Evolutionary conservation across 495 filamentous ascomycete species (phyloP).

Genomic region (Aspergillus saccharolyticus): DNA sequence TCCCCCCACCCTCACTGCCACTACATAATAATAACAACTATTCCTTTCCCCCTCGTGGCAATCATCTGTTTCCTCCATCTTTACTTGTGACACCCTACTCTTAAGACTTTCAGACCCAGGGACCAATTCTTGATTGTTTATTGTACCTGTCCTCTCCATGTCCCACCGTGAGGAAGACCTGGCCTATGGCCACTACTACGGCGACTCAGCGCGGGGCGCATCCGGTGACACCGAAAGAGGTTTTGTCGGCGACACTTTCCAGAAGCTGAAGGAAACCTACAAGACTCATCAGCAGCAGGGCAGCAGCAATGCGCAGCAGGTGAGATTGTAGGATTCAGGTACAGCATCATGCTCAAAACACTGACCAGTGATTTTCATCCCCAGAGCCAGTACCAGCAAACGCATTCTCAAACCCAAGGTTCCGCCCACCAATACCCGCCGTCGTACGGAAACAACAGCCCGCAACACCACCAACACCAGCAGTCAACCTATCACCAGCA

Average conservation of each 20-base stretch:
- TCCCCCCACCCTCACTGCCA: background rate
- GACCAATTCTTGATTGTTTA: background rate
- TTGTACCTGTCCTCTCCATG: constrained; percentile 23
- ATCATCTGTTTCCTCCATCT: constrained; percentile 6
- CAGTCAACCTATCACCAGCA: background rate
- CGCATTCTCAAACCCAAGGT: constrained; percentile 20
- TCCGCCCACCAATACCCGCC: constrained; percentile 7
- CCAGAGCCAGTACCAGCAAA: constrained; percentile 15
- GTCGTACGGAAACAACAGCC: constrained; percentile 10
- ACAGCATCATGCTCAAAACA: background rate
- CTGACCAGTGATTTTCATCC: background rate
- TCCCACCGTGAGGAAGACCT: constrained; percentile 45
- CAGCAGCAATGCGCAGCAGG: constrained; percentile 8
- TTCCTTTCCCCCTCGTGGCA: constrained; percentile 9
- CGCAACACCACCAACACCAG: constrained; percentile 19
- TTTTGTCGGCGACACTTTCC: constrained; percentile 51
- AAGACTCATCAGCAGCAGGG: constrained; percentile 27
- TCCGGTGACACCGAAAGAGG: constrained; percentile 40
- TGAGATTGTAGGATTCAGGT: background rate
- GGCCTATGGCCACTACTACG: constrained; percentile 54
- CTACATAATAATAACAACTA: constrained; percentile 4
- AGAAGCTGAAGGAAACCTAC: constrained; percentile 43
- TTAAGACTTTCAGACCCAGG: background rate
- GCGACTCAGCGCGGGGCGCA: constrained; percentile 24
- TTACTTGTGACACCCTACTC: constrained; percentile 1